phyloP scores from a whole-genome alignment of 495 filamentous ascomycete species.

The Parathielavia hyrcaniae region DNA sequence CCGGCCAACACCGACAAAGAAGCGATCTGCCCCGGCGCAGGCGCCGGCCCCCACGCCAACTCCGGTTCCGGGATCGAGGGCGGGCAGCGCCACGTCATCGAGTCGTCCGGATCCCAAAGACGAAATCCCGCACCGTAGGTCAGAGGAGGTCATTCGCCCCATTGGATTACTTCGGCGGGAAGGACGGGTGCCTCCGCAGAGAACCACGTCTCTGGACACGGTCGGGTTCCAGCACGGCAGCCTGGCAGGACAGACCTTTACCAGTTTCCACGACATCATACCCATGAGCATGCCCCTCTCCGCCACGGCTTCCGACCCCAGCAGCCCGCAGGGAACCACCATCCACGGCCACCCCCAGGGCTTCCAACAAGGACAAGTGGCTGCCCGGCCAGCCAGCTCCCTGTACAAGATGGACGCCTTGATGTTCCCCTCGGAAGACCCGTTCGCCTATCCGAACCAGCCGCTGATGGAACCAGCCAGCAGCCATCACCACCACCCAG shows the following conservation, averaged over 20 bases:
- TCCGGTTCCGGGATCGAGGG: slow-evolving; percentile 44
- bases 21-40: slow-evolving; percentile 52
- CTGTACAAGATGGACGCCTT: slow-evolving; percentile 73
- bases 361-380: slow-evolving; percentile 28
- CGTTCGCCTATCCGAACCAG: slow-evolving; percentile 84
- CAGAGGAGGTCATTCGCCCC: slow-evolving; percentile 45
- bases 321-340: slow-evolving; percentile 19
- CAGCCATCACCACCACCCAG: slow-evolving; percentile 22
- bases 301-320: slow-evolving; percentile 24
- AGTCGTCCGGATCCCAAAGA: slow-evolving; percentile 27
- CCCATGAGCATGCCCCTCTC: slow-evolving; percentile 29
- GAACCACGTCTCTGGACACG: slow-evolving; percentile 32
- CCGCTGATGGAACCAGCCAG: slow-evolving; percentile 57
- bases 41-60: slow-evolving; percentile 47
- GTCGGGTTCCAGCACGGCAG: slow-evolving; percentile 28
- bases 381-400: slow-evolving; percentile 38
- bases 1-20: slow-evolving; percentile 44
- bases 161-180: slow-evolving; percentile 22
- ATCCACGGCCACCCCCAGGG: slow-evolving; percentile 19
- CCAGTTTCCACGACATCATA: slow-evolving; percentile 30
- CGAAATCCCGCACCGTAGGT: slow-evolving; percentile 34
- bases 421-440: slow-evolving; percentile 89
- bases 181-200: slow-evolving; percentile 24
- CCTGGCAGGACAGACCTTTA: slow-evolving; percentile 26
- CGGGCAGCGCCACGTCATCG: slow-evolving; percentile 24